Evolutionary conservation across 2,329 filamentous ascomycete species (phyloP).

Genomic region (Hypoxylon sp.): DNA sequence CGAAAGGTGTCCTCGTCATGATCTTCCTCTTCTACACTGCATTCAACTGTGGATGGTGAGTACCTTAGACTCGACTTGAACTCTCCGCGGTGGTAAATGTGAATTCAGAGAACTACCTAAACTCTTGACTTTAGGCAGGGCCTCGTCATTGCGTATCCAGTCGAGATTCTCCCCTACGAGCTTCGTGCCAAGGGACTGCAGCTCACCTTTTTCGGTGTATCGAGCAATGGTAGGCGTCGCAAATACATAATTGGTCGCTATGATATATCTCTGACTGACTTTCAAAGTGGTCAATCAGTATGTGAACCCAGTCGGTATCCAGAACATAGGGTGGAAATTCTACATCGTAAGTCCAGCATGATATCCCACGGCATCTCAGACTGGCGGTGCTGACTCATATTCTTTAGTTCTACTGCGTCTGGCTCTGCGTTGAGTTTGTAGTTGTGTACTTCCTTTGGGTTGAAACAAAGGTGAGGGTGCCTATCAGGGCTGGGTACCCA

Average conservation of each 20-base stretch:
- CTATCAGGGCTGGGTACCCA: neutral
- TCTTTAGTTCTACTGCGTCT: slow-evolving; percentile 17
- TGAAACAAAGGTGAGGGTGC: slow-evolving; percentile 15
- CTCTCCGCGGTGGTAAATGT: slow-evolving; percentile 59
- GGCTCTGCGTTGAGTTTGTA: slow-evolving; percentile 18
- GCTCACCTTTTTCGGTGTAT: slow-evolving; percentile 55
- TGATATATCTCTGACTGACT: slow-evolving; percentile 46
- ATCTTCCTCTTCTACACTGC: slow-evolving; percentile 19
- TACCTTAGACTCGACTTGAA: slow-evolving; percentile 45
- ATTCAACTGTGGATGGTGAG: slow-evolving; percentile 21
- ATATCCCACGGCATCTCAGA: slow-evolving; percentile 2
- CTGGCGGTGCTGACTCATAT: neutral
- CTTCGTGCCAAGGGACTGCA: slow-evolving; percentile 59
- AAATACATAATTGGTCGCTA: neutral
- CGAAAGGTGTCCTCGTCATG: slow-evolving; percentile 18
- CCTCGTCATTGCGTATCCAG: slow-evolving; percentile 61
- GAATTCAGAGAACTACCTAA: neutral
- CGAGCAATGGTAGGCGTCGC: slow-evolving; percentile 12
- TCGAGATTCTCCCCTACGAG: slow-evolving; percentile 58
- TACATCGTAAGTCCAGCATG: slow-evolving; percentile 53
- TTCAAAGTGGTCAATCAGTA: slow-evolving; percentile 56
- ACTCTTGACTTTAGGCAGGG: slow-evolving; percentile 35
- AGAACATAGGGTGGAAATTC: slow-evolving; percentile 57
- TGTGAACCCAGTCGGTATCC: slow-evolving; percentile 57
- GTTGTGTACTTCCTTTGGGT: slow-evolving; percentile 20